Evolutionary conservation across 2,329 filamentous ascomycete genomes (phyloP), one percentile per base, ranked within the genome.

Genomic region (Neonectria faginata): DNA sequence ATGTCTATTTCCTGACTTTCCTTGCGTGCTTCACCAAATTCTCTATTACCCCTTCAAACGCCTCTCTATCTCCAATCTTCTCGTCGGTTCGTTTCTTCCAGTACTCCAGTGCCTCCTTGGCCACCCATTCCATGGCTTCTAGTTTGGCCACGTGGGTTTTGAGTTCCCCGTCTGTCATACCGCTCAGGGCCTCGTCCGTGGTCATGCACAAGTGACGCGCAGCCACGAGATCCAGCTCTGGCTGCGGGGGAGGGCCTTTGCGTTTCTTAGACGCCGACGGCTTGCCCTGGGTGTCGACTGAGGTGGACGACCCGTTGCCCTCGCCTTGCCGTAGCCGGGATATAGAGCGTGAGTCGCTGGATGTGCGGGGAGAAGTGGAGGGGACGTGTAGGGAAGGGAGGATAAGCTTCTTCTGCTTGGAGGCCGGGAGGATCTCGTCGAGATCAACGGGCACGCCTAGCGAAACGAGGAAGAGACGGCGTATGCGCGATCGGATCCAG

Each of bases 341-440:
- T 2, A 81, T 75, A 12, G 83, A 83, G 22, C 84, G 82, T 5
- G 83, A 84, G 64, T 89, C 87, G 27, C 81, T 82, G 3, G 88
- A 89, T 18, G 82, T 85, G 44, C 86, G 82, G 36, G 83, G 85
- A 27, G 82, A 91, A 57, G 78, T 84, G 65, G 79, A 85, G 54
- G 80, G 85, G 36, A 94, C 88, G 33, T 93, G 97, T 18, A 96
- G 90, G 6, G 94, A 97, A 0, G 96, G 96, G 1, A 99, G 86
- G 5, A 99, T 87, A 18, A 99, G 89, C 77, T 98, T 98, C 86
- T 98, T 98, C 78, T 99, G 96, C 79, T 98, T 98, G 12, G 93
- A 97, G 0, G 95, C 94, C 0, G 96, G 96, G 8, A 99, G 87
- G 60, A 99, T 98, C 81, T 99, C 96, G 79, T 99, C 96, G 0